Evolutionary conservation across 1,139 yeast genomes (phyloP).

Genomic region (Hyphopichia pseudoburtonii): DNA sequence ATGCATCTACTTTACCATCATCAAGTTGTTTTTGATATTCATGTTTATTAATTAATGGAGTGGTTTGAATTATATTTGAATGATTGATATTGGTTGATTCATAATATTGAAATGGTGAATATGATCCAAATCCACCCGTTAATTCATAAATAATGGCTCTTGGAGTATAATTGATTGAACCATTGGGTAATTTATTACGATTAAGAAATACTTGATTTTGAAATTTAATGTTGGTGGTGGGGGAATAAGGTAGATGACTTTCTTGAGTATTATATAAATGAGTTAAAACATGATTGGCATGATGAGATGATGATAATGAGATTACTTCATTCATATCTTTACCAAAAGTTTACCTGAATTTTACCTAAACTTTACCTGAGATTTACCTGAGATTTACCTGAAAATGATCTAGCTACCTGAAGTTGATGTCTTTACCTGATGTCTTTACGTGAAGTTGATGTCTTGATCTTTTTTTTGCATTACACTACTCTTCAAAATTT

Average conservation of each 20-base stretch:
- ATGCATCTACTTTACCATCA: constrained; percentile 24
- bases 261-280: constrained; percentile 85
- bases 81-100: constrained; percentile 14
- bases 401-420: no score
- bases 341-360: no score
- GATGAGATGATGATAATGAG: constrained; percentile 67
- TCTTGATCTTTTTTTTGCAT: no score
- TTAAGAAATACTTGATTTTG: constrained; percentile 31
- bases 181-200: constrained; percentile 35
- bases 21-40: constrained; percentile 67
- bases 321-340: constrained; percentile 70
- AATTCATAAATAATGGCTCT: constrained; percentile 79
- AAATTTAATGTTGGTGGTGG: constrained; percentile 23
- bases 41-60: constrained; percentile 33
- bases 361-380: no score
- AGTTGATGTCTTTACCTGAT: no score
- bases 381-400: no score
- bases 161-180: constrained; percentile 69
- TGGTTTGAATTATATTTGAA: constrained; percentile 13
- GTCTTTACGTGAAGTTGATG: no score
- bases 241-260: constrained; percentile 55
- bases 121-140: constrained; percentile 61
- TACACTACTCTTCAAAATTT: no score
- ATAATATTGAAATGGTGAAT: constrained; percentile 54
- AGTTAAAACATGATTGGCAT: constrained; percentile 69